Base-by-base conservation (phyloP, 192 early-diverging fungal genomes). In the Coemansia sp. region DNA sequence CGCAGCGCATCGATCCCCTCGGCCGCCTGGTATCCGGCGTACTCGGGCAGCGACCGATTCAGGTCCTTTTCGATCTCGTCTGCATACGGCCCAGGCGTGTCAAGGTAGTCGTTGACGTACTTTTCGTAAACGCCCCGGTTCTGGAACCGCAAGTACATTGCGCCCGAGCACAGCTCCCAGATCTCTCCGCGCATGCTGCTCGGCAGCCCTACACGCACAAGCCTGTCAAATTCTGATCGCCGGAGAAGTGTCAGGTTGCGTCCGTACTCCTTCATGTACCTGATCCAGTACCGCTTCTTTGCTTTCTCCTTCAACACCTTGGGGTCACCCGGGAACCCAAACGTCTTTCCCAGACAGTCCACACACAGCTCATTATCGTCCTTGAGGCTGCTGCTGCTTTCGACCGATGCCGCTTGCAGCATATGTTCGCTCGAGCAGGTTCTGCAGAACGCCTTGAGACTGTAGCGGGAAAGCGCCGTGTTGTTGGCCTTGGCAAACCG, bases 21-120 rank as follows among this genome's bases (percentile, higher is more conserved):
- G 19, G 85, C 83, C 1, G 75, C 87, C 75, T 98, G 96, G 82
- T 94, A 99, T 0, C 90, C 95, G 3, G 86, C 65, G 71, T 97
- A 97, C 74, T 98, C 96, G 6, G 96, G 96, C 31, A 98, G 70
- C 55, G 92, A 94, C 70, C 92, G 83, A 58, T 92, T 96, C 61
- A 98, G 70, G 62, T 98, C 95, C 75, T 98, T 98, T 57, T 98
- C 95, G 59, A 98, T 98, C 70, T 96, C 95, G 38, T 95, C 95
- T 0, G 87, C 87, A 25, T 88, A 92, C 15, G 93, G 81, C 0
- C 92, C 93, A n/a, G 82, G 74, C 37, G 83, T 82, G 19, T 88
- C 89, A 27, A 82, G 79, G 47, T 95, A 85, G 42, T 91, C 83
- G 54, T 57, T 70, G 20, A 76, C 70, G 36, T 76, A 73, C 33